Conservation (phyloP, 1,284 basidiomycete species). For the Leccinum solheimii region DNA sequence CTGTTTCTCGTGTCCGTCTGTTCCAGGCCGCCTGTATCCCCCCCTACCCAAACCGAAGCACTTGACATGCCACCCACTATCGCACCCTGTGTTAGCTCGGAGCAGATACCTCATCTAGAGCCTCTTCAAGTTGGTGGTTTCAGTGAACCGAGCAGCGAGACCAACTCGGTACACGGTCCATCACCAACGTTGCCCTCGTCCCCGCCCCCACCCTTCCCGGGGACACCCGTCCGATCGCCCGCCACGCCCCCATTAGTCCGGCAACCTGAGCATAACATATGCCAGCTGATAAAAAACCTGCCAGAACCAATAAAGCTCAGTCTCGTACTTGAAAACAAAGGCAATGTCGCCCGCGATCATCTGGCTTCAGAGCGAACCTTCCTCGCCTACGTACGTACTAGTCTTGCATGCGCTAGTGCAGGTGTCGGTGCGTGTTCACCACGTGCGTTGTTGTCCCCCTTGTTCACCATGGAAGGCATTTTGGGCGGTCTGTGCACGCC, state of each 20-base stretch:
- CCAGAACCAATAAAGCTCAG: constrained; percentile 15
- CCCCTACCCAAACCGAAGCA: neutral
- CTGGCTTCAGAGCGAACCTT: constrained; percentile 43
- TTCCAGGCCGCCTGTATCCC: neutral
- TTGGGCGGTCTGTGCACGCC: too few species aligned
- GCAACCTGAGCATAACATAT: neutral
- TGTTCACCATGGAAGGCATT: too few species aligned
- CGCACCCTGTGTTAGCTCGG: constrained; percentile 7
- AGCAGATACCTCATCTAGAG: constrained; percentile 27
- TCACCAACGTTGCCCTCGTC: neutral
- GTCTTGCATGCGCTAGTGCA: constrained; percentile 39
- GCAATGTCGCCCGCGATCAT: constrained; percentile 42
- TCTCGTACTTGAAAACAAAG: constrained; percentile 34
- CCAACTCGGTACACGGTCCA: constrained; percentile 7
- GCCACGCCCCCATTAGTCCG: neutral
- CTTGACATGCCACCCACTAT: constrained; percentile 12
- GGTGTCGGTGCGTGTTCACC: constrained; percentile 39
- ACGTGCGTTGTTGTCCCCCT: too few species aligned
- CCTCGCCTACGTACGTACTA: constrained; percentile 44
- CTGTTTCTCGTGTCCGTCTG: neutral
- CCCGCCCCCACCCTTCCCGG: neutral
- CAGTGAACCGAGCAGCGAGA: constrained; percentile 10
- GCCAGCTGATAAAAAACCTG: constrained; percentile 1
- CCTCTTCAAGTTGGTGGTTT: constrained; percentile 10
- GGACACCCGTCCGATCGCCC: neutral